Conservation (phyloP, 2,329 filamentous ascomycete species). For the Epichloe hybrida region DNA sequence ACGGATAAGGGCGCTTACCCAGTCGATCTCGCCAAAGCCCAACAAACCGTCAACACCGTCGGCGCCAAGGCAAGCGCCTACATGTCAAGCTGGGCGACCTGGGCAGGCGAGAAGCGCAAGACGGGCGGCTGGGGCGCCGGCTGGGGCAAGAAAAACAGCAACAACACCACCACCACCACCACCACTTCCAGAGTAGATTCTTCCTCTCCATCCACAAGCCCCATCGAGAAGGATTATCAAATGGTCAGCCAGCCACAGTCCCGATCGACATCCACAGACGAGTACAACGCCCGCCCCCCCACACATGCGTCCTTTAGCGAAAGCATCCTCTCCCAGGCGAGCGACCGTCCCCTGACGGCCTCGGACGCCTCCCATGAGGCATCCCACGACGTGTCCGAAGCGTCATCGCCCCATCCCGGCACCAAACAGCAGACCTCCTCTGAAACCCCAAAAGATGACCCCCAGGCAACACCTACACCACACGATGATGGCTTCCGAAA, state of each 20-base stretch:
- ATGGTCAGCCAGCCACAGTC: slow-evolving; percentile 19
- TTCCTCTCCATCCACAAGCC: slow-evolving; percentile 20
- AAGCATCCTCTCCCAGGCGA: slow-evolving; percentile 6
- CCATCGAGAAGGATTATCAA: slow-evolving; percentile 26
- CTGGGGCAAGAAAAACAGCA: slow-evolving; percentile 21
- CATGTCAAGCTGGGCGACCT: slow-evolving; percentile 54
- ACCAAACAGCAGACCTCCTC: not conserved
- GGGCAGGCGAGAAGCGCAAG: slow-evolving; percentile 66
- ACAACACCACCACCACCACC: not conserved
- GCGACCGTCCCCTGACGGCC: slow-evolving; percentile 1
- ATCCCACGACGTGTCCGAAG: not conserved
- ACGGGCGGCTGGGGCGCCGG: slow-evolving; percentile 29
- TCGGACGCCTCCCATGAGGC: not conserved
- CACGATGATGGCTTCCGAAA: slow-evolving; percentile 14
- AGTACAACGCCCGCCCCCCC: slow-evolving; percentile 15
- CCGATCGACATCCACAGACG: slow-evolving; percentile 15
- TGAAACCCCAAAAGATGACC: slow-evolving; percentile 5
- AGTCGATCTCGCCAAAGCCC: slow-evolving; percentile 26
- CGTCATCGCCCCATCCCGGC: not conserved
- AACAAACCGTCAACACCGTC: slow-evolving; percentile 33
- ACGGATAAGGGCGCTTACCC: slow-evolving; percentile 7
- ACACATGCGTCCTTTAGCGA: slow-evolving; percentile 18
- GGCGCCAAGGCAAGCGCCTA: slow-evolving; percentile 47
- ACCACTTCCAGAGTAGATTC: slow-evolving; percentile 15
- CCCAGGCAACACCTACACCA: not conserved